Conservation (phyloP, 805 yeast genomes). For the Sugiyamaella floridensis region DNA sequence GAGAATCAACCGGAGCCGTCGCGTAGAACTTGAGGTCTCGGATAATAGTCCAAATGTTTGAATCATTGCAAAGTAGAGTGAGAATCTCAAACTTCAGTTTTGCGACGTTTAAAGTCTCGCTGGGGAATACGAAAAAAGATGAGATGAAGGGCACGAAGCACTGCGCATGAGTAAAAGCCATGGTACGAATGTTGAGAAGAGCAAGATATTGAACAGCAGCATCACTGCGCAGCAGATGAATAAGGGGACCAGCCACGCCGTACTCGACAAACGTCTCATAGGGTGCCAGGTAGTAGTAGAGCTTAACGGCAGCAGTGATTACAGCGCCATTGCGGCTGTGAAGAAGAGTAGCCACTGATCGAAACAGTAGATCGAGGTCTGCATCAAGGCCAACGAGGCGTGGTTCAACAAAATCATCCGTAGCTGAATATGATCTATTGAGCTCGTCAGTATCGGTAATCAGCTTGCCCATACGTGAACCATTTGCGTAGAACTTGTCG, state of each 20-base stretch:
- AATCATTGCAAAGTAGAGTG: constrained; percentile 48
- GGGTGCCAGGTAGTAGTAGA: constrained; percentile 53
- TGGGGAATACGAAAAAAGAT: constrained; percentile 48
- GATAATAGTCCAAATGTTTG: constrained; percentile 45
- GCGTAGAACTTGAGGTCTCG: constrained; percentile 60
- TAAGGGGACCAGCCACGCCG: constrained; percentile 45
- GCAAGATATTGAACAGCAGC: constrained; percentile 34
- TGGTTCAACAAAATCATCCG: constrained; percentile 8
- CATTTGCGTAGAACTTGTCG: constrained; percentile 1
- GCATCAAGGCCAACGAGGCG: constrained; percentile 33
- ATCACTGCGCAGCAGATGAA: constrained; percentile 36
- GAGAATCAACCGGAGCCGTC: constrained; percentile 20
- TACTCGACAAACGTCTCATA: constrained; percentile 43
- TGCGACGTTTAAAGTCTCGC: constrained; percentile 42
- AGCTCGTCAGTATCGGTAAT: constrained; percentile 2
- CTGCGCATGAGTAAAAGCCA: constrained; percentile 32
- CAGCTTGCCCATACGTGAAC: constrained; percentile 6
- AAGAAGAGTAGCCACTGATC: constrained; percentile 40
- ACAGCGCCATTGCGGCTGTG: constrained; percentile 54
- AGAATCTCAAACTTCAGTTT: constrained; percentile 54
- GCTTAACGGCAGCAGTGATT: constrained; percentile 51
- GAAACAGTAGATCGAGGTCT: constrained; percentile 53
- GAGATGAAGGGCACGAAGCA: constrained; percentile 27
- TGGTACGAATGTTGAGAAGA: constrained; percentile 41
- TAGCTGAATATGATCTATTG: not conserved